Percentiles rank a stretch among this genome's conserved stretches.
Evolutionary conservation across 2,329 filamentous ascomycete species (phyloP).

Genomic region (Penicillium aurantiogriseum): DNA sequence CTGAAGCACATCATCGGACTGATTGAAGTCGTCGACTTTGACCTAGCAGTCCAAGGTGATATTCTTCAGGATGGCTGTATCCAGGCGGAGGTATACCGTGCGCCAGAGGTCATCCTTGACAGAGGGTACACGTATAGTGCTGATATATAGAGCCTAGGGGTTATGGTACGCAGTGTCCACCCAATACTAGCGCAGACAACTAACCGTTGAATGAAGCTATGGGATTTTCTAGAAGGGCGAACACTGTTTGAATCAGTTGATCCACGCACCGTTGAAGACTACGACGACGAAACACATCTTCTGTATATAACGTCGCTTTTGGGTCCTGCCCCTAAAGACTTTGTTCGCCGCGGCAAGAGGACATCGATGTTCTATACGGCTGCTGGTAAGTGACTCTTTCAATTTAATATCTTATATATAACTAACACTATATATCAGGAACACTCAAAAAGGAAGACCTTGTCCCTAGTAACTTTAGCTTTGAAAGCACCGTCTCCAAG

Average conservation of each 20-base stretch:
- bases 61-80: slow-evolving; percentile 43
- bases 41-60: slow-evolving; percentile 32
- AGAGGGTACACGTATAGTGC: slow-evolving; percentile 37
- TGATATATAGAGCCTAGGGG: slow-evolving; percentile 41
- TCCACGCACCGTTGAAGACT: slow-evolving; percentile 21
- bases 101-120: slow-evolving; percentile 38
- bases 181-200: background rate
- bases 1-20: slow-evolving; percentile 22
- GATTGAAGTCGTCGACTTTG: slow-evolving; percentile 37
- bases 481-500: slow-evolving; percentile 17
- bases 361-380: slow-evolving; percentile 15
- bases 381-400: slow-evolving; percentile 4
- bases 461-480: slow-evolving; percentile 9
- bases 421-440: slow-evolving; percentile 7
- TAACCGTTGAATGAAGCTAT: slow-evolving; percentile 22
- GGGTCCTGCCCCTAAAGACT: slow-evolving; percentile 27
- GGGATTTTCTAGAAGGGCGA: slow-evolving; percentile 33
- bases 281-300: slow-evolving; percentile 31
- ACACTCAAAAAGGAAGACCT: slow-evolving; percentile 10
- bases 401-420: background rate
- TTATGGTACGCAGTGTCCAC: slow-evolving; percentile 26
- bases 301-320: slow-evolving; percentile 35
- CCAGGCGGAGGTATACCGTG: slow-evolving; percentile 42
- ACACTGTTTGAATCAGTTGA: slow-evolving; percentile 29
- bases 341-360: slow-evolving; percentile 28